phyloP scores from a whole-genome alignment of 768 basidiomycete species.

The Auricularia sp. region DNA sequence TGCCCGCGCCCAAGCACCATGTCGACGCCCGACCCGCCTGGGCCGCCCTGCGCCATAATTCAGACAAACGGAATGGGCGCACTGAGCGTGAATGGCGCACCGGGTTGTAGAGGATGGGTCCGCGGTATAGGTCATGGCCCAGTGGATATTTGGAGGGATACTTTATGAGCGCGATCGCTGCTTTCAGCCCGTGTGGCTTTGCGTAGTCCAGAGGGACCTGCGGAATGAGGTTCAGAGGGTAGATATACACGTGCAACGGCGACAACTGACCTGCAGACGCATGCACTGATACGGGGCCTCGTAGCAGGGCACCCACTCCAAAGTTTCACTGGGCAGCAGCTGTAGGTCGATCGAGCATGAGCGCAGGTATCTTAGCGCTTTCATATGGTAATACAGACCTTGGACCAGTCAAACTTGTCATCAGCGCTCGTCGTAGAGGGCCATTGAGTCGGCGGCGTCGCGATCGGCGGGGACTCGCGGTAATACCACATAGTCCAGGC shows the following conservation, averaged over 20 bases:
- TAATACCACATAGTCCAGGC: neutral
- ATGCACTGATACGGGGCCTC: slow-evolving; percentile 19
- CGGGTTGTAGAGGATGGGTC: slow-evolving; percentile 37
- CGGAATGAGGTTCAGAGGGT: neutral
- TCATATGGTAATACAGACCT: neutral
- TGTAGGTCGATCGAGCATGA: neutral
- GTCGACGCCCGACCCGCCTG: slow-evolving; percentile 35
- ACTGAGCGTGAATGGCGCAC: neutral
- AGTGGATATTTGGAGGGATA: slow-evolving; percentile 25
- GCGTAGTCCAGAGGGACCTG: slow-evolving; percentile 41
- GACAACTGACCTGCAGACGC: slow-evolving; percentile 19
- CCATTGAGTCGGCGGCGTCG: neutral
- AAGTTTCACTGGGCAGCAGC: slow-evolving; percentile 14
- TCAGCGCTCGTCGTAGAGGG: neutral
- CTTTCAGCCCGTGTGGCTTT: slow-evolving; percentile 28
- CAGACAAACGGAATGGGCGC: neutral
- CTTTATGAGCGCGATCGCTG: slow-evolving; percentile 34
- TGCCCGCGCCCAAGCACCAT: slow-evolving; percentile 9
- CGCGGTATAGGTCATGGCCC: slow-evolving; percentile 27
- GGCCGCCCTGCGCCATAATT: slow-evolving; percentile 28
- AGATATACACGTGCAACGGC: neutral
- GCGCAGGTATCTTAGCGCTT: neutral
- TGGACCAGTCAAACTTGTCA: neutral
- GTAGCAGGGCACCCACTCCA: slow-evolving; percentile 21
- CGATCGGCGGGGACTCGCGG: neutral